Evolutionary conservation across 2,329 filamentous ascomycete species (phyloP).

Genomic region (Botrytis deweyae): DNA sequence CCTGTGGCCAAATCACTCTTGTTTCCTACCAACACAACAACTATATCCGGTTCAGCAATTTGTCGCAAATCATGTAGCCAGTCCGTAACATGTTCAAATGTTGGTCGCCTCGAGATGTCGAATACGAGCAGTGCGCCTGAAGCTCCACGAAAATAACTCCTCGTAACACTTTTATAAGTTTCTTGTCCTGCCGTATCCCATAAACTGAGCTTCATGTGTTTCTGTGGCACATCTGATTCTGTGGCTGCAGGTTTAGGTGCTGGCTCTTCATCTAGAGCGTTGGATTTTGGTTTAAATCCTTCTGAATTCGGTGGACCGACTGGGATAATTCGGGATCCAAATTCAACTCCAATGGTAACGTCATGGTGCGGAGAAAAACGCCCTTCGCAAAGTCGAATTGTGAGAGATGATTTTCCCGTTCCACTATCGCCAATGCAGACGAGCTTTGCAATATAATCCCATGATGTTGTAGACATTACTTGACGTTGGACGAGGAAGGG

Average conservation of each 20-base stretch:
- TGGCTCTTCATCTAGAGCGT: slow-evolving; percentile 35
- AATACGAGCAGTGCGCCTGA: slow-evolving; percentile 83
- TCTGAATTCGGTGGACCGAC: slow-evolving; percentile 73
- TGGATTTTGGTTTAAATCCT: slow-evolving; percentile 48
- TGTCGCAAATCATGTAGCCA: slow-evolving; percentile 94
- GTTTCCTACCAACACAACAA: slow-evolving; percentile 93
- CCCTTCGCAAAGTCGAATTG: slow-evolving; percentile 93
- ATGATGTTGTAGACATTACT: slow-evolving; percentile 64
- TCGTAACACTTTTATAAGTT: slow-evolving; percentile 94
- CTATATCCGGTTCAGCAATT: slow-evolving; percentile 93
- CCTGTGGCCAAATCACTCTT: slow-evolving; percentile 75
- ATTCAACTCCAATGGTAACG: slow-evolving; percentile 97
- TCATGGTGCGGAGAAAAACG: slow-evolving; percentile 93
- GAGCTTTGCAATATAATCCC: slow-evolving; percentile 99
- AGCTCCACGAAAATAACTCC: slow-evolving; percentile 72
- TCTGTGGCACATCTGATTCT: slow-evolving; percentile 60
- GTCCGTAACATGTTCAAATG: slow-evolving; percentile 83
- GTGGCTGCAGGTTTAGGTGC: slow-evolving; percentile 42
- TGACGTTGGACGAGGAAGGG: neutral
- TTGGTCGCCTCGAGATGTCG: slow-evolving; percentile 82
- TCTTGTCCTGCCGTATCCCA: slow-evolving; percentile 98
- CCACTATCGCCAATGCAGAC: slow-evolving; percentile 96
- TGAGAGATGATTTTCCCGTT: slow-evolving; percentile 92
- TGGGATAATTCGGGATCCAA: slow-evolving; percentile 87
- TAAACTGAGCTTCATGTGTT: slow-evolving; percentile 88